Conservation (phyloP, 768 basidiomycete species). For the Naematelia aurantialba region DNA sequence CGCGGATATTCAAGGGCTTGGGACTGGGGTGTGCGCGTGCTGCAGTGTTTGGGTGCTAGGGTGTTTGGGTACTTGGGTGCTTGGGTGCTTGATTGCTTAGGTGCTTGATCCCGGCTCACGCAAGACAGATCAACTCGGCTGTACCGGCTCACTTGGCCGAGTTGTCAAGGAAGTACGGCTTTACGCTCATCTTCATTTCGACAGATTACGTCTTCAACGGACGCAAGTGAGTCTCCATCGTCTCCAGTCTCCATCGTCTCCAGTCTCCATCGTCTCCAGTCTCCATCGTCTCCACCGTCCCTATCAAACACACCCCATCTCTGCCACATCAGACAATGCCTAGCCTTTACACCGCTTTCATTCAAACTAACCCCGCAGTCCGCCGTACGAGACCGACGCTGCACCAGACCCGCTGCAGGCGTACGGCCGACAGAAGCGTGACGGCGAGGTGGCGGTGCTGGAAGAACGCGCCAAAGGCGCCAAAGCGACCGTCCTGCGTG, state of each 20-base stretch:
- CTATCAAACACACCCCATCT: not conserved
- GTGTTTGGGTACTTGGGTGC: too few relatives aligned
- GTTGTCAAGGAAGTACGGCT: slow-evolving; percentile 62
- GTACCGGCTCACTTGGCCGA: slow-evolving; percentile 70
- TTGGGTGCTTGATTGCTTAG: too few relatives aligned
- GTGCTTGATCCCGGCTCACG: too few relatives aligned
- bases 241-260: not conserved
- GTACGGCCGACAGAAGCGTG: slow-evolving; percentile 82
- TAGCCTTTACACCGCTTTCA: too few relatives aligned
- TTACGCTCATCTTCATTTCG: slow-evolving; percentile 82
- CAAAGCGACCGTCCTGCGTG: slow-evolving; percentile 68
- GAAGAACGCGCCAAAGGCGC: slow-evolving; percentile 53
- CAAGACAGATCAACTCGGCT: slow-evolving; percentile 68
- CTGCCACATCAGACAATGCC: not conserved
- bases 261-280: not conserved
- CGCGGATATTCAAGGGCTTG: not conserved
- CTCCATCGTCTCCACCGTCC: not conserved
- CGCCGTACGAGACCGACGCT: slow-evolving; percentile 76
- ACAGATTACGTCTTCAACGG: slow-evolving; percentile 99
- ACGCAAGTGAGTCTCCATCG: slow-evolving; percentile 52
- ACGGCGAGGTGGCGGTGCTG: slow-evolving; percentile 76
- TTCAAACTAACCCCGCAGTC: slow-evolving; percentile 52
- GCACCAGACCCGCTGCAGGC: slow-evolving; percentile 77
- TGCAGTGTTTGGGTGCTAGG: too few relatives aligned
- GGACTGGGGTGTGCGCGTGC: too few relatives aligned